phyloP scores from a whole-genome alignment of 1,139 yeast genomes.

The Sugiyamaella castrensis region DNA sequence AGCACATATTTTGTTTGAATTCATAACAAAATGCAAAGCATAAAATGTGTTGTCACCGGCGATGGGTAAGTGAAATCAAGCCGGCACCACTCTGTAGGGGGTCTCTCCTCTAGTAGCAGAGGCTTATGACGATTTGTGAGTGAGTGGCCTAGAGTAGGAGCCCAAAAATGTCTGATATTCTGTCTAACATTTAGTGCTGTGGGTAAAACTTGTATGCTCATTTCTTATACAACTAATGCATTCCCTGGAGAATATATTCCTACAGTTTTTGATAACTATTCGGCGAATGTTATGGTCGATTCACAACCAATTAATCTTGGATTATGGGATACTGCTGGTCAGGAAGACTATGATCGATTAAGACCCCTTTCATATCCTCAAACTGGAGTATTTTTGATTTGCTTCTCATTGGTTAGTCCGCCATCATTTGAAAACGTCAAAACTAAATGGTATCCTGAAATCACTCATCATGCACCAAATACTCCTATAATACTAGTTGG shows the following conservation, averaged over 20 bases:
- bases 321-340: conserved; percentile 98
- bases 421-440: conserved; percentile 73
- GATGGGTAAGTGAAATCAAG: conserved; percentile 55
- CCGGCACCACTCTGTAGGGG: neutral
- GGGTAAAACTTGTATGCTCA: conserved; percentile 86
- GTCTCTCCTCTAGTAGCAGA: too few species aligned
- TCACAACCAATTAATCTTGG: conserved; percentile 80
- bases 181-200: conserved; percentile 58
- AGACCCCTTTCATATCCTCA: conserved; percentile 92
- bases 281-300: conserved; percentile 82
- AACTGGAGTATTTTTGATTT: conserved; percentile 82
- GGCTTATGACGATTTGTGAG: neutral
- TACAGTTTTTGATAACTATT: conserved; percentile 86
- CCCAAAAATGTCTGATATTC: conserved; percentile 21
- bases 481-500: conserved; percentile 78
- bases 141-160: neutral
- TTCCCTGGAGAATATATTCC: conserved; percentile 96
- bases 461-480: conserved; percentile 80
- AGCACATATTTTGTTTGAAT: too few species aligned
- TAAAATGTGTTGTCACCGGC: conserved; percentile 94
- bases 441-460: conserved; percentile 80
- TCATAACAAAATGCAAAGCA: conserved; percentile 74
- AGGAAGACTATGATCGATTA: conserved; percentile 86
- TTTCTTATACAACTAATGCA: conserved; percentile 88
- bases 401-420: conserved; percentile 84